Evolutionary conservation across 164 flowering plant genomes (phyloP), one percentile per base, ranked within the genome.

Genomic region (Tetrastigma voinierianum): DNA sequence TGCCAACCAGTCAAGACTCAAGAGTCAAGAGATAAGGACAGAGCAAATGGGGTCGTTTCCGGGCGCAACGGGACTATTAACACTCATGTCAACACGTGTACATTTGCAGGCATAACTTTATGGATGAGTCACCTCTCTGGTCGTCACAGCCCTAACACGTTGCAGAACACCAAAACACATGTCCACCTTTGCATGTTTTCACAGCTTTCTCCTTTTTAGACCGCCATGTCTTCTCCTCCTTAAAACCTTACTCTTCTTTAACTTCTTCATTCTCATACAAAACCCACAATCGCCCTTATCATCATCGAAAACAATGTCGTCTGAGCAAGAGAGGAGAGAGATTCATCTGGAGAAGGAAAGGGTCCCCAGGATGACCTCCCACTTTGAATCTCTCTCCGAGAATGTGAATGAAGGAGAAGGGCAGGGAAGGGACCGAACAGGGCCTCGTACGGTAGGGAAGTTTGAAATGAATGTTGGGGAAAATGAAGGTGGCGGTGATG

Each of bases 291-390:
- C 10, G 0, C 44, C 40, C 16, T n/a, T 16, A 20, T n/a, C n/a
- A n/a, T n/a, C n/a, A n/a, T 13, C 61, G 48, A 55, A 16, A 66
- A 64, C n/a, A 74, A 88, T 84, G 90, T 85, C 90, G 4, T 86
- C 93, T 2, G 77, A 83, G 32, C 84, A 86, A 71, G 10, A 17
- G 23, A 72, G 75, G 21, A 72, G 72, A 62, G 86, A 71, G n/a
- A 19, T 57, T 25, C 67, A 19, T 1, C 72, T 79, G 2, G 81
- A 73, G 77, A 78, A 70, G 67, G 81, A 76, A n/a, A 69, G 40
- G 18, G 86, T 80, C 16, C 82, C 84, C 6, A 78, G 82, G 64
- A 67, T 81, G 71, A 24, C 84, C 2, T 75, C 46, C 60, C 87
- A 80, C n/a, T 82, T 78, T 48, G 85, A 85, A 72, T 60, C 80